Conservation (phyloP, 139 green algal species). For the Gonium pectorale region DNA sequence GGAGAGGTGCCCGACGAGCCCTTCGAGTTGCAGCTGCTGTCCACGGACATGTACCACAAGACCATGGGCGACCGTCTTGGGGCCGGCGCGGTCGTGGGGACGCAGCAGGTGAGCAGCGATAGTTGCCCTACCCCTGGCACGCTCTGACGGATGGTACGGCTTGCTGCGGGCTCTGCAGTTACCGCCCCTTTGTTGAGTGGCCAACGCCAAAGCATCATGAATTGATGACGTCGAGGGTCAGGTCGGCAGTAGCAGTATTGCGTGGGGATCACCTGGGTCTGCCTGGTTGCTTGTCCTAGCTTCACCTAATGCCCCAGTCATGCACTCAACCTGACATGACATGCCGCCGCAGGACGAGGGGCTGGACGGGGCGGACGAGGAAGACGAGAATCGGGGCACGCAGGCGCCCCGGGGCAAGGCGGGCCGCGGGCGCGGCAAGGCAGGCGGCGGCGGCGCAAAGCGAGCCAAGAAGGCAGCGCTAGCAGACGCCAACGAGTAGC, state of each 20-base stretch:
- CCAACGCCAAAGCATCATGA: too few relatives aligned
- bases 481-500: not conserved
- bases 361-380: not conserved
- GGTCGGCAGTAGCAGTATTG: too few relatives aligned
- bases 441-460: conserved; percentile 8
- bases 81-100: not conserved
- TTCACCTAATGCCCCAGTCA: too few relatives aligned
- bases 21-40: conserved; percentile 55
- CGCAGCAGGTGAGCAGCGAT: not conserved
- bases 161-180: too few relatives aligned
- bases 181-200: too few relatives aligned
- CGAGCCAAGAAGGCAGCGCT: conserved; percentile 18
- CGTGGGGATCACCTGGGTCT: too few relatives aligned
- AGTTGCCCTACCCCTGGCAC: not conserved
- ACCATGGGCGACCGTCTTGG: conserved; percentile 38
- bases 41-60: conserved; percentile 52
- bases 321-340: too few relatives aligned
- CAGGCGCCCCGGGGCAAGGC: not conserved
- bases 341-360: not conserved
- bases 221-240: too few relatives aligned
- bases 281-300: too few relatives aligned
- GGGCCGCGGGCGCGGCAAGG: conserved; percentile 3
- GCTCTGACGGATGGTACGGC: too few relatives aligned
- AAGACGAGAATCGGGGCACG: not conserved
- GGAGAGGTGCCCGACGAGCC: conserved; percentile 44